Evolutionary conservation across 2,329 filamentous ascomycete genomes (phyloP).

Genomic region (Cercospora janseana): DNA sequence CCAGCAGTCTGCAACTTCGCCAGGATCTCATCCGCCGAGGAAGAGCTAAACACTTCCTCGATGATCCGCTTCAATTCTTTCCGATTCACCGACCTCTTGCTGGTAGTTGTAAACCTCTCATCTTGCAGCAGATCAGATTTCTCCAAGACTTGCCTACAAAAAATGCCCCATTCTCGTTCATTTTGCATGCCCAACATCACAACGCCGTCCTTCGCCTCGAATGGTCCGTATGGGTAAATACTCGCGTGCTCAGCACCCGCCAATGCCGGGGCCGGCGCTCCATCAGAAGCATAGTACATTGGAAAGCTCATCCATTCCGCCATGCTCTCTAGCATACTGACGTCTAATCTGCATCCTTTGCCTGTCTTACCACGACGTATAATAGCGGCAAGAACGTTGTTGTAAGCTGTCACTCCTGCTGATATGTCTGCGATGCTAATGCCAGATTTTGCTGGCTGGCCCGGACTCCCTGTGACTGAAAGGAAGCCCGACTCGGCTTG

Average conservation of each 20-base stretch:
- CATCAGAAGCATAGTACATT: constrained; percentile 64
- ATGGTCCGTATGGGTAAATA: constrained; percentile 59
- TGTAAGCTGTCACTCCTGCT: constrained; percentile 89
- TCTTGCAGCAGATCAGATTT: constrained; percentile 47
- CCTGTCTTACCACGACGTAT: constrained; percentile 57
- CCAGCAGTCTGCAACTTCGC: constrained; percentile 47
- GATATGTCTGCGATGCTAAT: constrained; percentile 95
- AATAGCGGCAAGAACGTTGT: constrained; percentile 89
- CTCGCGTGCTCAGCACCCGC: constrained; percentile 55
- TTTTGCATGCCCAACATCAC: constrained; percentile 61
- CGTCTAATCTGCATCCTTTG: constrained; percentile 51
- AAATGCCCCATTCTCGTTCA: constrained; percentile 55
- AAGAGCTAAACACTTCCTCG: constrained; percentile 41
- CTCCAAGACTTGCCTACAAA: constrained; percentile 50
- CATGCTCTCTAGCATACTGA: constrained; percentile 60
- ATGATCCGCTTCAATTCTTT: constrained; percentile 50
- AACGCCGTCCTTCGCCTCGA: constrained; percentile 47
- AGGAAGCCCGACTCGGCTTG: constrained; percentile 60
- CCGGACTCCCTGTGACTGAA: constrained; percentile 74
- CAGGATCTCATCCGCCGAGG: constrained; percentile 45
- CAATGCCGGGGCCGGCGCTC: constrained; percentile 44
- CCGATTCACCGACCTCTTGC: constrained; percentile 49
- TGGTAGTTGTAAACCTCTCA: constrained; percentile 50
- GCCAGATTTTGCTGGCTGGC: constrained; percentile 90
- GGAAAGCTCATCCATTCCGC: constrained; percentile 60